Evolutionary conservation across 345 rosid species (phyloP), one percentile per base, ranked within the genome.

Genomic region (Populus alba): DNA sequence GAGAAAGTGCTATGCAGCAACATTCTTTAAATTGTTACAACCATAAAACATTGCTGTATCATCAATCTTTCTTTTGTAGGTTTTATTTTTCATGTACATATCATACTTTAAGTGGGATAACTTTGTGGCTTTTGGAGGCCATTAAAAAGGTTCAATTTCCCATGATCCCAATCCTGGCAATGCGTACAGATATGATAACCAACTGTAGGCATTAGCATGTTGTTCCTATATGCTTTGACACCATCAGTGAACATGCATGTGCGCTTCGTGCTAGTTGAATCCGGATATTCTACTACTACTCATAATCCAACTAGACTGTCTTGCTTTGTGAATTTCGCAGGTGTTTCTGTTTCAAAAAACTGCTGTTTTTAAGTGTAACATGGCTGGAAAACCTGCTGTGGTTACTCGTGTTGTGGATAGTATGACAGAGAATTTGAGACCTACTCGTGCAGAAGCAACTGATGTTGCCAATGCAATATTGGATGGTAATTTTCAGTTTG

Each of bases 401-500:
- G 85, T 96, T 57, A 92, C 93, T 66, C 95, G 97, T 78, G 97
- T 94, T 71, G 98, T 96, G 63, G 99, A 96, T 84, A 94, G 97
- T 88, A 94, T 96, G 99, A 92, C 98, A 33, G 97, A 88, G 80
- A 96, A 96, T 89, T 84, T 96, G 75, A 89, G 99, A 77, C 99
- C 99, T 82, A 96, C 98, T 80, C 99, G 99, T 69, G 99, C 99
- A 49, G 99, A 96, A 90, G 99, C 98, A 57, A 96, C 98, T 1
- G 99, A 96, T 90, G 95, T 94, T 87, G 99, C 99, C 74, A 92
- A 96, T 88, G 99, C 98, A 47, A 94, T 94, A 73, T 87, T 96
- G 84, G 99, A 96, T 87, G 99, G 99, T 96, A 84, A 79, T 62
- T 49, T 79, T 57, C 73, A n/a, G 13, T 43, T 43, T 43, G 47